A percentile compares a stretch with the other conserved stretches of the same genome.
Conservation (phyloP, 192 early-diverging fungal genomes). For the Gryganskiella cystojenkinii region DNA sequence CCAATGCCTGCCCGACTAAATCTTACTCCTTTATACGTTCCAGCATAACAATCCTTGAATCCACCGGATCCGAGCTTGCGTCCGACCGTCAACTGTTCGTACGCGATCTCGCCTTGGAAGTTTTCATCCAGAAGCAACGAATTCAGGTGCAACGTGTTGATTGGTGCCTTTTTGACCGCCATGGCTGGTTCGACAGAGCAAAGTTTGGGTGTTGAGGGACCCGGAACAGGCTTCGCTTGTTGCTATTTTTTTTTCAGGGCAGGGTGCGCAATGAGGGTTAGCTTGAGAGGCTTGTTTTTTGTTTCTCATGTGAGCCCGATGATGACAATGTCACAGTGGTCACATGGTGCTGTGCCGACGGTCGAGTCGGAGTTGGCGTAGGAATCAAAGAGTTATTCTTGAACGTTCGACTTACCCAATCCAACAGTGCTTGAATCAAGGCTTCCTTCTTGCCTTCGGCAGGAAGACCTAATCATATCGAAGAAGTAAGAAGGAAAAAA, state of each 20-base stretch:
- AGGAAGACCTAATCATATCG: constrained; percentile 58
- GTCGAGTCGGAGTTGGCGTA: too few relatives aligned
- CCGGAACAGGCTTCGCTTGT: constrained; percentile 74
- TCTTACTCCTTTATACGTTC: constrained; percentile 70
- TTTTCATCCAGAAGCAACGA: constrained; percentile 59
- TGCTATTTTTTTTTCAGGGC: constrained; percentile 58
- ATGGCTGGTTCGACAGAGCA: constrained; percentile 61
- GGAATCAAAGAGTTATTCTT: too few relatives aligned
- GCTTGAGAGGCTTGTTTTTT: neutral
- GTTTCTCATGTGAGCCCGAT: neutral
- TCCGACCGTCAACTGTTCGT: constrained; percentile 68
- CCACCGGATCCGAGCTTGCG: constrained; percentile 80
- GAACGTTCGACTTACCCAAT: constrained; percentile 64
- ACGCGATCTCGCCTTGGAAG: constrained; percentile 70
- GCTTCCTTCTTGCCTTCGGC: constrained; percentile 71
- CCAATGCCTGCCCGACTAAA: too few relatives aligned
- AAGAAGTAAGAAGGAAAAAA: neutral
- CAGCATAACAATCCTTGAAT: constrained; percentile 83
- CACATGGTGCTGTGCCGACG: too few relatives aligned
- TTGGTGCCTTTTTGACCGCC: constrained; percentile 42
- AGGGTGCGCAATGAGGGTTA: neutral
- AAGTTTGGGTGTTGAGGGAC: constrained; percentile 74
- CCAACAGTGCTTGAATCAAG: constrained; percentile 70
- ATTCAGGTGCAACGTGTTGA: constrained; percentile 58
- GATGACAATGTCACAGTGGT: neutral